phyloP scores from a whole-genome alignment of 306 rosid genomes.

The Abrus precatorius region DNA sequence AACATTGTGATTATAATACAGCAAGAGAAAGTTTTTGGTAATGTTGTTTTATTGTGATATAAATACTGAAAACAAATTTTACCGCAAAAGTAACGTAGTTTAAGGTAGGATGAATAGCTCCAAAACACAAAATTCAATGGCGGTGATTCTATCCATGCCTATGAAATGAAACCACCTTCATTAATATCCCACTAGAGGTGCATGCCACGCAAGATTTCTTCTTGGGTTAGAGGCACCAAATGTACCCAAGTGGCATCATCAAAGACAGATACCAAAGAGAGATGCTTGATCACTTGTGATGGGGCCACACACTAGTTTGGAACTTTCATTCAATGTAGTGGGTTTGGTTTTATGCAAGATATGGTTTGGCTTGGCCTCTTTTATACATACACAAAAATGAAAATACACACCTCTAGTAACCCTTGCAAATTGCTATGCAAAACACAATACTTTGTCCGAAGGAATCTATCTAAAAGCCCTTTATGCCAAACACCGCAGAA shows the following conservation, averaged over 20 bases:
- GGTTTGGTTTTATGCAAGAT: neutral
- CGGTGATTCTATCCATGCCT: neutral
- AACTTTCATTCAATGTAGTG: conserved; percentile 26
- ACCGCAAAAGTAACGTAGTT: neutral
- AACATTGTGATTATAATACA: neutral
- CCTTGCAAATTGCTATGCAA: conserved; percentile 27
- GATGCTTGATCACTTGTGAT: neutral
- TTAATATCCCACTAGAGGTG: neutral
- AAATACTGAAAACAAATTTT: neutral
- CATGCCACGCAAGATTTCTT: conserved; percentile 19
- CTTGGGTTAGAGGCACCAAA: neutral
- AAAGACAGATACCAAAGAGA: conserved; percentile 29
- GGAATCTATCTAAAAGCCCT: conserved; percentile 57
- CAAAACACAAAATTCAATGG: conserved; percentile 4
- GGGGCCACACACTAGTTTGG: conserved; percentile 35
- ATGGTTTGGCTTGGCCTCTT: conserved; percentile 16
- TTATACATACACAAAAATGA: neutral
- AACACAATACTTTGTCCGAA: conserved; percentile 32
- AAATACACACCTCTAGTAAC: neutral
- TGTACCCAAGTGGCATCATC: conserved; percentile 39
- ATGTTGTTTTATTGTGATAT: neutral
- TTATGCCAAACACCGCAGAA: conserved; percentile 44
- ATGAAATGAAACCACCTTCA: neutral
- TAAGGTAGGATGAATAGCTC: neutral
- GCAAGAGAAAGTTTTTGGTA: neutral